Base-by-base conservation (phyloP, 768 basidiomycete species). In the Mycena capillaripes region DNA sequence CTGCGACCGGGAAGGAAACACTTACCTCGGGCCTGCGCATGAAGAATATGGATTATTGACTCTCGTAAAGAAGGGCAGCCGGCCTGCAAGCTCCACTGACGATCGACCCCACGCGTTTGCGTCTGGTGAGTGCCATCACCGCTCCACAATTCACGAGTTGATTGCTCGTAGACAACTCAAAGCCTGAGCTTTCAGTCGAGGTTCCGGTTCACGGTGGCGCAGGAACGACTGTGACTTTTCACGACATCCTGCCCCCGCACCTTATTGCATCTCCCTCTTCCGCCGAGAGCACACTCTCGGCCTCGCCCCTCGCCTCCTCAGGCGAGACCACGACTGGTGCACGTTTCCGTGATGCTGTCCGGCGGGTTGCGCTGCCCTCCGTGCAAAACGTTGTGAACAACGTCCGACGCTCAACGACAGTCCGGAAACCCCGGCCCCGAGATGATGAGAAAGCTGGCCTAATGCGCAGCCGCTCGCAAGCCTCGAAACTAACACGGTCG, bases 11-110 rank as follows among this genome's bases (percentile, higher is more conserved):
- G 76, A 83, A 4, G 89, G 89, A 0, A 79, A 78, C 17, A 75
- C 85, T 5, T 90, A 89, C 77, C 76, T 82, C 56, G 84, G 86
- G 32, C 82, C 82, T 30, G 85, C 88, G 0, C 86, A 86, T n/a
- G 80, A 79, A 38, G 74, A 81, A 25, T 89, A 88, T 60, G 89
- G 89, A 11, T 72, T 76, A 1, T 78, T 90, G 55, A 83, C 64
- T 6, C 85, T 86, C 29, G 78, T 88, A 16, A 61, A 74, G 44
- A 72, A 78, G 23, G 75, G 71, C 52, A 79, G 76, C 48, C 70
- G 69, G 74, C 73, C 76, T 58, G 74, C 79, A 29, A 78, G 75
- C 27, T 78, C 25, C 30, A 32, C 76, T 11, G 76, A 78, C 10
- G 72, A 80, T 29, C 66, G 64, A 38, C 66, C 70, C 9, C 23